Conservation (phyloP, 306 rosid species). For the Trichosanthes truncata region DNA sequence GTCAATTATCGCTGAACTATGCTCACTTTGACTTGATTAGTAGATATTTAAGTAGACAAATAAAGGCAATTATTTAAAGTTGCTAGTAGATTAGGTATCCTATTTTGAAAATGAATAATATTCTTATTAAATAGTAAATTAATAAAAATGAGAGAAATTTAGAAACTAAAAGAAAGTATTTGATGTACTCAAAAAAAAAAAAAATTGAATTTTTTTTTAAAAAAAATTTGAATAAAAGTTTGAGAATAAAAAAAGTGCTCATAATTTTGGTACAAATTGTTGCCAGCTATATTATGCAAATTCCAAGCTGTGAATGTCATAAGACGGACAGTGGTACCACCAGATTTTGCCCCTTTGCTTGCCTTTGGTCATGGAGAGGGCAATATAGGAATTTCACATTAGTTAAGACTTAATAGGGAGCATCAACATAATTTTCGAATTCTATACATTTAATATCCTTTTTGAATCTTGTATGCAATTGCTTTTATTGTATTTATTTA, state of each 20-base stretch:
- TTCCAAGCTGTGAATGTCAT: neutral
- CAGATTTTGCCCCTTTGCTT: neutral
- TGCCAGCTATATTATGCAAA: neutral
- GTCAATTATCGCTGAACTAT: too few relatives aligned
- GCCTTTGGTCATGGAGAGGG: neutral
- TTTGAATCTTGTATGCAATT: neutral
- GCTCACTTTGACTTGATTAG: too few relatives aligned
- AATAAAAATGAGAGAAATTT: too few relatives aligned
- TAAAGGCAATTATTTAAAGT: too few relatives aligned
- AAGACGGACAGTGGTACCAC: neutral
- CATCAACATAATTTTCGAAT: neutral
- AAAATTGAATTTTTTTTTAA: too few relatives aligned
- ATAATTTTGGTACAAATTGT: neutral
- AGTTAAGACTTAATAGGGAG: neutral
- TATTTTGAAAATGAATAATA: too few relatives aligned
- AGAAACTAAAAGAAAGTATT: too few relatives aligned
- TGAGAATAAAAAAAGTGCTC: neutral
- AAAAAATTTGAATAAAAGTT: neutral
- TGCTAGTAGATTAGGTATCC: too few relatives aligned
- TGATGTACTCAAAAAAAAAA: too few relatives aligned
- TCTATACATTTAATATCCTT: neutral
- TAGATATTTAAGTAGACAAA: too few relatives aligned
- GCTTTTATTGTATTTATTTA: neutral
- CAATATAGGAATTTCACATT: neutral
- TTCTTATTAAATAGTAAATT: too few relatives aligned